Percentiles rank a stretch among this genome's conserved stretches.
Evolutionary conservation across 805 yeast species (phyloP).

Genomic region (Isabelozyma heimii): DNA sequence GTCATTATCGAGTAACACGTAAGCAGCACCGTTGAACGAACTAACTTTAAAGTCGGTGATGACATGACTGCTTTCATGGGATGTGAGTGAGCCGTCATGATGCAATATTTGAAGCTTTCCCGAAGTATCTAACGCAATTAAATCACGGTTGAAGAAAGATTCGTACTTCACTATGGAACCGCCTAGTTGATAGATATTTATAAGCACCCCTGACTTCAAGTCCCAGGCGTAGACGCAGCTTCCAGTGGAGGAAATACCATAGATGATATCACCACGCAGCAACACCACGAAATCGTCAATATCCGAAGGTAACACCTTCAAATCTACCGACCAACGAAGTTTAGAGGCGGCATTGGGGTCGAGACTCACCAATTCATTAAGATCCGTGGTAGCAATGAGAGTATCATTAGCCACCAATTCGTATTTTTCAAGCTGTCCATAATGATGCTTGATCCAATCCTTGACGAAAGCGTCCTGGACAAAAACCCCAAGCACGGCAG

Average conservation of each 20-base stretch:
- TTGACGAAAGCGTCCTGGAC: conserved; percentile 52
- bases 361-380: conserved; percentile 11
- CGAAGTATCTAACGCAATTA: conserved; percentile 7
- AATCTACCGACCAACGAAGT: conserved; percentile 16
- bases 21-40: conserved; percentile 10
- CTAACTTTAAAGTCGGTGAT: conserved; percentile 1
- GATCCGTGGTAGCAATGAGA: conserved; percentile 12
- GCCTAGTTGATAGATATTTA: conserved; percentile 4
- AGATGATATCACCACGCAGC: conserved; percentile 7
- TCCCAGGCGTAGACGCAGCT: conserved; percentile 9
- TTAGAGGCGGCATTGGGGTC: conserved; percentile 1
- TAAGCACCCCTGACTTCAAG: conserved; percentile 10
- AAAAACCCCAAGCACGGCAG: conserved; percentile 17
- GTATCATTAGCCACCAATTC: conserved; percentile 3
- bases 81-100: neutral
- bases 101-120: conserved; percentile 9
- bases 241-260: conserved; percentile 9
- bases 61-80: neutral
- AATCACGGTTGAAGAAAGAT: conserved; percentile 9
- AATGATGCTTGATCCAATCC: conserved; percentile 53
- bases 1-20: conserved; percentile 7
- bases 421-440: conserved; percentile 37
- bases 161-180: conserved; percentile 6
- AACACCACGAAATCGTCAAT: conserved; percentile 6
- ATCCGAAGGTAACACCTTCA: conserved; percentile 9